Evolutionary conservation across 371 early-diverging fungal genomes (phyloP).

Genomic region (Rhizopus stolonifer): DNA sequence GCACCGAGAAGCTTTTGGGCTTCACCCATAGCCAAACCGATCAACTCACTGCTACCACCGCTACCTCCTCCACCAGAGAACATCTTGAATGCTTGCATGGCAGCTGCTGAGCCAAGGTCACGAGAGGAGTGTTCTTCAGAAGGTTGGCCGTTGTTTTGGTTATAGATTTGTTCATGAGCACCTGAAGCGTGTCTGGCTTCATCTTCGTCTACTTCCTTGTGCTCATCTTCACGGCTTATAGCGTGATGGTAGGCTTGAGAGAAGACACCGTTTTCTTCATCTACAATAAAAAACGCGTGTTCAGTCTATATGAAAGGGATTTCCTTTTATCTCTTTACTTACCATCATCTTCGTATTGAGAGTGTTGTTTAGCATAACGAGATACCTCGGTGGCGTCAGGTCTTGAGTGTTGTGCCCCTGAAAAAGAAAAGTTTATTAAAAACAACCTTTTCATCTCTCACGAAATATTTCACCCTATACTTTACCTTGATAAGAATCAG

Average conservation of each 20-base stretch:
- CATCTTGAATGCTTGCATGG: constrained; percentile 53
- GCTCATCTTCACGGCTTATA: constrained; percentile 24
- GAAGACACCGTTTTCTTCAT: constrained; percentile 31
- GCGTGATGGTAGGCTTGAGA: constrained; percentile 29
- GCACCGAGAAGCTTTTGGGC: constrained; percentile 45
- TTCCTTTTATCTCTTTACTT: constrained; percentile 18
- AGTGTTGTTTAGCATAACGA: constrained; percentile 34
- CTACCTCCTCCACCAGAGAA: constrained; percentile 31
- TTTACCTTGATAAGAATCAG: constrained; percentile 28
- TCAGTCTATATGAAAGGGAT: background rate
- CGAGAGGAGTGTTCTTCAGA: constrained; percentile 27
- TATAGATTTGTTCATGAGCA: constrained; percentile 41
- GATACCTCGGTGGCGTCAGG: constrained; percentile 34
- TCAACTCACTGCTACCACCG: constrained; percentile 28
- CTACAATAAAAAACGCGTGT: background rate
- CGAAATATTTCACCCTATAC: background rate
- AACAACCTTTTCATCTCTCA: background rate
- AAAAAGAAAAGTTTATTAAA: background rate
- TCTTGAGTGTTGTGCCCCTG: constrained; percentile 13
- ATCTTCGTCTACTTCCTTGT: constrained; percentile 22
- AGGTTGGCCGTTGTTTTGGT: constrained; percentile 26
- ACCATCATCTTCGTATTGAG: constrained; percentile 12
- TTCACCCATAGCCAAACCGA: constrained; percentile 54
- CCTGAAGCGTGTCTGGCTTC: constrained; percentile 31
- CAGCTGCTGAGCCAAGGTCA: constrained; percentile 50